Conservation (phyloP, 768 basidiomycete genomes). For the Leccinum imitatum region DNA sequence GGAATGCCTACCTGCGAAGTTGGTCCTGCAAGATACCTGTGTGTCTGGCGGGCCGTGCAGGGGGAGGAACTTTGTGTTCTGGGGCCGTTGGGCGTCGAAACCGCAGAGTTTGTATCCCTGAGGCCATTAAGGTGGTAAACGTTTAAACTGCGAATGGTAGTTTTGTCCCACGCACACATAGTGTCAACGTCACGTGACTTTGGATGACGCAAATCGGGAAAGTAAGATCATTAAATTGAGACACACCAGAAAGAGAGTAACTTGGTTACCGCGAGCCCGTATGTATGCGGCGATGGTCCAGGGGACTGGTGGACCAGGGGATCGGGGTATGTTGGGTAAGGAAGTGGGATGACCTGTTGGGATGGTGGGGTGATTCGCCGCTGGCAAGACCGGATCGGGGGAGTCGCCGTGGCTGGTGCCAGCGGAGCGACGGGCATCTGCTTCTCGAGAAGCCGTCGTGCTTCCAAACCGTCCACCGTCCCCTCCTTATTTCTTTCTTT, state of each 20-base stretch:
- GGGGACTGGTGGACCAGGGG: neutral
- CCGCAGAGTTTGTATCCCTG: conserved; percentile 49
- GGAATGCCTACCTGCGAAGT: conserved; percentile 57
- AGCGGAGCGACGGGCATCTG: conserved; percentile 21
- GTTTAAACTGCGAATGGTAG: neutral
- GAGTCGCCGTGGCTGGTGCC: conserved; percentile 27
- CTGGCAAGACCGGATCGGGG: conserved; percentile 30
- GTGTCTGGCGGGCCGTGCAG: conserved; percentile 42
- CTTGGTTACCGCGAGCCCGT: neutral
- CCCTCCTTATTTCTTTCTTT: conserved; percentile 30
- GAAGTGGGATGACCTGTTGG: conserved; percentile 17
- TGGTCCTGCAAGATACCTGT: conserved; percentile 78
- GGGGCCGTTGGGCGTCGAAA: conserved; percentile 44
- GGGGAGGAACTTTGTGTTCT: conserved; percentile 23
- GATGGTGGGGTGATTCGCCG: conserved; percentile 24
- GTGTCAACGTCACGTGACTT: neutral
- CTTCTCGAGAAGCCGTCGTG: conserved; percentile 31
- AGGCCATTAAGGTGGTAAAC: conserved; percentile 31
- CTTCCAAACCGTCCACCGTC: conserved; percentile 26
- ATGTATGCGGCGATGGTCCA: neutral
- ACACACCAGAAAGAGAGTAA: too few relatives aligned
- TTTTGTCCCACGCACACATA: too few relatives aligned
- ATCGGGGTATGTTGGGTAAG: conserved; percentile 2
- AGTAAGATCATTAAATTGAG: neutral
- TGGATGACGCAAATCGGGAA: conserved; percentile 5